Evolutionary conservation across 306 rosid species (phyloP), one percentile per base, ranked within the genome.

Genomic region (Inga oerstediana): DNA sequence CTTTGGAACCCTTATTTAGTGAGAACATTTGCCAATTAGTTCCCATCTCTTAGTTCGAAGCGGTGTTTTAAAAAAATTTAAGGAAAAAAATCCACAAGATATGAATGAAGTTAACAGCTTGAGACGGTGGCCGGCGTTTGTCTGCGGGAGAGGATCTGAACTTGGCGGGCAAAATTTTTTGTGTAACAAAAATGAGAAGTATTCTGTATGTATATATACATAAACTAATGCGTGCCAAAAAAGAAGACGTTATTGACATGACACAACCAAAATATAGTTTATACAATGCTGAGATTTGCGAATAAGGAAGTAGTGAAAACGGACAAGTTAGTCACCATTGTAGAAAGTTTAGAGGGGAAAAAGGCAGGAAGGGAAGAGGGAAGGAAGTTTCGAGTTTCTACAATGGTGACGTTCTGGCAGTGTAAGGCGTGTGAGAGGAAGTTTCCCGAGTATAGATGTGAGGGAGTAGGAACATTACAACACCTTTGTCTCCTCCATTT

Each of bases 41-140:
- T 27, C 30, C 30, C 30, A 27, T 27, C 30, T 27, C 30, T 27
- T 27, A 27, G 67, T 58, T 83, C 83, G 59, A 89, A 85, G 72
- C 90, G 89, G 4, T 85, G 92, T 49, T 49, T 49, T 1, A 3
- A 49, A 14, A 49, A 19, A 54, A 15, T 0, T 54, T 6, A 17
- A 1, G 54, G 4, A 6, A 1, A 7, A 54, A 54, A 54, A 54
- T 19, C 22, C 24, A 54, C n/a, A 54, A 5, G 27, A 59, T 0
- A 10, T 8, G 16, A 59, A 24, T 10, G 34, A 7, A 22, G 66
- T 11, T 59, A 9, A 22, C 16, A 59, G 10, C 14, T 59, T n/a
- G 34, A 22, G 34, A n/a, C 34, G 15, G 64, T 2, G 34, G 15
- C 66, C 66, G 34, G 34, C 30, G 2, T 22, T 34, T 10, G 34